phyloP scores from a whole-genome alignment of 225 moss, liverwort and hornwort genomes.

The Polytrichum formosum region DNA sequence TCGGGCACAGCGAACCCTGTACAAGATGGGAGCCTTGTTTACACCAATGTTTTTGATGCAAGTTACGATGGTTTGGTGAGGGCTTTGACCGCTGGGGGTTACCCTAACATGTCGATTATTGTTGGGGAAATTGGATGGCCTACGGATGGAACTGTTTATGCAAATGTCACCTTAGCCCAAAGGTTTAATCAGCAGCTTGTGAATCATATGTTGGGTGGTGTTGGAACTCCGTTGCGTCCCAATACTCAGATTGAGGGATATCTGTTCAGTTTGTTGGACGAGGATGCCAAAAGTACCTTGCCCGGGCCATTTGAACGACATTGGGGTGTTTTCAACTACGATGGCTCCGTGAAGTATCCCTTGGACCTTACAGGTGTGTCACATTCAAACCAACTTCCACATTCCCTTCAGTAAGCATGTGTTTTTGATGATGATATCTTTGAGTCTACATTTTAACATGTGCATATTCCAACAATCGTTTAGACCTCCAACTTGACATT shows the following conservation, averaged over 20 bases:
- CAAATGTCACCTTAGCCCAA: constrained; percentile 49
- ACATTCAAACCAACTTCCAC: too few relatives aligned
- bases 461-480: too few relatives aligned
- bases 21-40: constrained; percentile 23
- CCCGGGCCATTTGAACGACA: constrained; percentile 79
- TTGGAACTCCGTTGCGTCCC: constrained; percentile 65
- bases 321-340: constrained; percentile 80
- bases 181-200: constrained; percentile 65
- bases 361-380: constrained; percentile 63
- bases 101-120: constrained; percentile 58
- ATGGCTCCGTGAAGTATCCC: constrained; percentile 70
- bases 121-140: constrained; percentile 99
- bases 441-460: too few relatives aligned
- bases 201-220: constrained; percentile 48
- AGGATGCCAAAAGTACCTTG: constrained; percentile 72
- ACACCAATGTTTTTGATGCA: constrained; percentile 85
- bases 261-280: constrained; percentile 69
- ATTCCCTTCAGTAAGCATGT: too few relatives aligned
- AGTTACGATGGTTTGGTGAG: constrained; percentile 74
- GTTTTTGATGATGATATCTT: too few relatives aligned
- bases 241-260: constrained; percentile 59
- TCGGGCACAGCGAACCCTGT: constrained; percentile 17
- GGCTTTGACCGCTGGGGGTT: constrained; percentile 54
- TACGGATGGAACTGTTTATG: constrained; percentile 65
- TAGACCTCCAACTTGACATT: too few relatives aligned